Evolutionary conservation across 2,329 filamentous ascomycete genomes (phyloP).

Genomic region (Verticillium klebahnii): DNA sequence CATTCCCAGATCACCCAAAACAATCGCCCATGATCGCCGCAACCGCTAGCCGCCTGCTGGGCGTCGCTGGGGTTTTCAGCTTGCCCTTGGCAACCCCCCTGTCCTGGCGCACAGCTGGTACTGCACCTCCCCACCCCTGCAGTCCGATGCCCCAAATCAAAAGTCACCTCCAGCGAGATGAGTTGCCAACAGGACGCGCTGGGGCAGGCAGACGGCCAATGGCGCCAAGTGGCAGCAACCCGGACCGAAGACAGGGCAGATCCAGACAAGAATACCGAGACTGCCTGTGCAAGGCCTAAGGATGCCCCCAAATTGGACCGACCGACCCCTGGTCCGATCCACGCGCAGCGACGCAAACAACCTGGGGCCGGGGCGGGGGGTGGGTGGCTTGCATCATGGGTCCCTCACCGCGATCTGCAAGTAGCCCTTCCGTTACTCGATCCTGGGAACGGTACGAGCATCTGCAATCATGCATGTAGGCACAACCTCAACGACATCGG

Average conservation of each 20-base stretch:
- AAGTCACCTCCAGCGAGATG: background rate
- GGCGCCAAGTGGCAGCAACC: too few relatives aligned
- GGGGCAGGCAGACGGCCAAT: background rate
- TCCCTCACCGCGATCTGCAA: background rate
- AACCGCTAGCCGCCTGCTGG: background rate
- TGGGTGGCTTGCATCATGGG: background rate
- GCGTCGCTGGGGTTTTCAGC: background rate
- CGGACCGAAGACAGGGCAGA: background rate
- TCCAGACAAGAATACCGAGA: background rate
- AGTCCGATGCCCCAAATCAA: background rate
- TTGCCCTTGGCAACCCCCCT: background rate
- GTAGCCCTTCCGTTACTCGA: background rate
- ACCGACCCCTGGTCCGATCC: background rate
- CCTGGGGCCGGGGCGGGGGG: background rate
- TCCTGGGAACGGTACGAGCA: background rate
- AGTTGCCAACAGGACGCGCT: background rate
- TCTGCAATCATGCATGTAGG: background rate
- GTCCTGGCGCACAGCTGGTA: background rate
- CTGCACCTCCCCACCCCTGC: background rate
- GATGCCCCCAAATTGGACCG: background rate
- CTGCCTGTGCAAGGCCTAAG: background rate
- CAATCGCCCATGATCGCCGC: background rate
- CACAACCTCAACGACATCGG: background rate
- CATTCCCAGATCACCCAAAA: background rate
- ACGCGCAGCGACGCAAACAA: background rate